Evolutionary conservation across 129 eudicot species (phyloP).

Genomic region (Scalesia atractyloides): DNA sequence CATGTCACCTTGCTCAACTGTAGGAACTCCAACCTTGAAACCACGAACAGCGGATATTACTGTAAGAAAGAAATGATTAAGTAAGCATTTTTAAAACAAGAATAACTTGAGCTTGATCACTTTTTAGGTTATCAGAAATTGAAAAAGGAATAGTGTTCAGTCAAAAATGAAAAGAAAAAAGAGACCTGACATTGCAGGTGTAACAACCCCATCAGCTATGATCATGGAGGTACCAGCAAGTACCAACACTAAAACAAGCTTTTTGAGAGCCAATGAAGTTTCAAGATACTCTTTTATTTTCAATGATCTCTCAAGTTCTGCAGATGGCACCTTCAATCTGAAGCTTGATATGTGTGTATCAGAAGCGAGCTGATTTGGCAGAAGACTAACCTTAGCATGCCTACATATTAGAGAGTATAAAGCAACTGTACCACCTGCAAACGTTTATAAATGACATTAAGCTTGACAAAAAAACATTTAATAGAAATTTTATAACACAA

Average conservation of each 20-base stretch:
- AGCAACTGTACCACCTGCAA: conserved; percentile 95
- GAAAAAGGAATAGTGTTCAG: background rate
- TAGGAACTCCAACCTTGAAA: conserved; percentile 69
- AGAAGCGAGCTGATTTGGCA: conserved; percentile 90
- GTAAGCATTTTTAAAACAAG: background rate
- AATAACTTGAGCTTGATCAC: conserved; percentile 4
- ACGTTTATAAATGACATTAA: conserved; percentile 10
- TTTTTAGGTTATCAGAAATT: conserved; percentile 11
- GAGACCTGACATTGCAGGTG: conserved; percentile 98
- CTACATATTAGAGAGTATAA: conserved; percentile 91
- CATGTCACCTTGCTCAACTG: conserved; percentile 69
- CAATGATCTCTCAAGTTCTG: conserved; percentile 95
- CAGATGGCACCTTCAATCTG: conserved; percentile 87
- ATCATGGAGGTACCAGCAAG: conserved; percentile 98
- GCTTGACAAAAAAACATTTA: background rate
- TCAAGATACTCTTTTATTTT: conserved; percentile 85
- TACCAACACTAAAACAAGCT: conserved; percentile 79
- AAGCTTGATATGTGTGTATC: conserved; percentile 96
- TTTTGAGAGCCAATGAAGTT: conserved; percentile 66
- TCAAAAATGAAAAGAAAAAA: background rate
- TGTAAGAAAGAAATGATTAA: conserved; percentile 41
- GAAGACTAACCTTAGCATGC: conserved; percentile 94
- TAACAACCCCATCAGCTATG: conserved; percentile 94
- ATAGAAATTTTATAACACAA: background rate
- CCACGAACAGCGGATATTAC: conserved; percentile 98